phyloP scores from a whole-genome alignment of 2,329 filamentous ascomycete species.

The Paecilomyces variotii region DNA sequence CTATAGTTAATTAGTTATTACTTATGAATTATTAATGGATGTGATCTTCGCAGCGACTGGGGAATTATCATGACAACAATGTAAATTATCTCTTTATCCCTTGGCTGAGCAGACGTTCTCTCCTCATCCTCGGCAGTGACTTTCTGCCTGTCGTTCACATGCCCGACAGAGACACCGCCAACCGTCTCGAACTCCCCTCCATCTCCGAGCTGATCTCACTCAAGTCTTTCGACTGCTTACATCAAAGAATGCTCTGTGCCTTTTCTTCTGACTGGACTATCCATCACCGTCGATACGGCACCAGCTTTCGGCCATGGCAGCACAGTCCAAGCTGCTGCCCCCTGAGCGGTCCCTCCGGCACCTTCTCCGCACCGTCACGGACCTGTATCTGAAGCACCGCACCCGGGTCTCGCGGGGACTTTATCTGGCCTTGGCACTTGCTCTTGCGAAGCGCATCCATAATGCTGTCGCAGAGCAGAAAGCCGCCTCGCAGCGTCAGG shows the following conservation, averaged over 20 bases:
- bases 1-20: no score
- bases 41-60: no score
- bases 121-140: background rate
- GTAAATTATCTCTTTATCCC: no score
- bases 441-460: constrained; percentile 78
- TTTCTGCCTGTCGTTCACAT: background rate
- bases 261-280: background rate
- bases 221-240: no score
- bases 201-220: no score
- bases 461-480: constrained; percentile 91
- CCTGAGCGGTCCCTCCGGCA: constrained; percentile 58
- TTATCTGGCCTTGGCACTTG: constrained; percentile 73
- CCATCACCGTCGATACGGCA: background rate
- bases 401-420: constrained; percentile 74
- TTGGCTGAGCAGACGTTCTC: background rate
- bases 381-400: constrained; percentile 70
- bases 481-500: constrained; percentile 64
- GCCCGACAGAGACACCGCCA: background rate
- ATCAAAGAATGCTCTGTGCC: background rate
- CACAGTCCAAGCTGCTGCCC: constrained; percentile 63
- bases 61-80: no score
- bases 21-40: no score
- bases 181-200: background rate
- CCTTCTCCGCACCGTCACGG: constrained; percentile 58
- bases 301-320: constrained; percentile 52